Evolutionary conservation across 306 rosid species (phyloP).

Genomic region (Dalbergia cochinchinensis): DNA sequence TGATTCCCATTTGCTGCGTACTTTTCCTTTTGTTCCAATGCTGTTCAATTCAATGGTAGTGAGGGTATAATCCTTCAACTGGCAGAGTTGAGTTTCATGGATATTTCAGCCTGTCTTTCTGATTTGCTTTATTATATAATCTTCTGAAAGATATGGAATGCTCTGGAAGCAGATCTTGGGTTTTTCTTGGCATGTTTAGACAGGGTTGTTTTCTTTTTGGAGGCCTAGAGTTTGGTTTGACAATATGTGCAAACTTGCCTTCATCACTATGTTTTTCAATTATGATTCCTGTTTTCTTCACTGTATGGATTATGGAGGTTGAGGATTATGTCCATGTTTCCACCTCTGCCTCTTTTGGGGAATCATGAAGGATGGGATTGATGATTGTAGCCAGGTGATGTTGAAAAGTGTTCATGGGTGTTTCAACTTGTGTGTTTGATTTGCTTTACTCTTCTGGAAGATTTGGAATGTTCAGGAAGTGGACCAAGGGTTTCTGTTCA

Average conservation of each 20-base stretch:
- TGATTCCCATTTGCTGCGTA: constrained; percentile 2
- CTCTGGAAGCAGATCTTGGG: no score
- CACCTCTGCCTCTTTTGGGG: background rate
- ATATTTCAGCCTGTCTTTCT: no score
- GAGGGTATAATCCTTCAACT: background rate
- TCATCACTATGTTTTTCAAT: constrained; percentile 3
- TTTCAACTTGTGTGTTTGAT: background rate
- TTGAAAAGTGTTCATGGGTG: background rate
- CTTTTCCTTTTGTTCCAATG: background rate
- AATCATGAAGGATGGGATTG: background rate
- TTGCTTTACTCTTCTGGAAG: background rate
- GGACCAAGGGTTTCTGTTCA: constrained; percentile 2
- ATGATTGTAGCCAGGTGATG: background rate
- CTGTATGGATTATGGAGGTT: background rate
- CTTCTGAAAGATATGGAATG: no score
- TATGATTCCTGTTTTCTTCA: constrained; percentile 8
- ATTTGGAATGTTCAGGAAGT: background rate
- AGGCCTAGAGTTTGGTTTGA: background rate
- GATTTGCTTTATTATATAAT: no score
- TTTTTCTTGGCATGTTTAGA: no score
- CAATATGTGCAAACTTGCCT: background rate
- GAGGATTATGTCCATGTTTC: background rate
- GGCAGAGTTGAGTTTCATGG: no score
- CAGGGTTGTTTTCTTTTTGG: no score
- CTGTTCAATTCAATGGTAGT: background rate